Evolutionary conservation across 1,284 basidiomycete species (phyloP).

Genomic region (Sparassis latifolia): DNA sequence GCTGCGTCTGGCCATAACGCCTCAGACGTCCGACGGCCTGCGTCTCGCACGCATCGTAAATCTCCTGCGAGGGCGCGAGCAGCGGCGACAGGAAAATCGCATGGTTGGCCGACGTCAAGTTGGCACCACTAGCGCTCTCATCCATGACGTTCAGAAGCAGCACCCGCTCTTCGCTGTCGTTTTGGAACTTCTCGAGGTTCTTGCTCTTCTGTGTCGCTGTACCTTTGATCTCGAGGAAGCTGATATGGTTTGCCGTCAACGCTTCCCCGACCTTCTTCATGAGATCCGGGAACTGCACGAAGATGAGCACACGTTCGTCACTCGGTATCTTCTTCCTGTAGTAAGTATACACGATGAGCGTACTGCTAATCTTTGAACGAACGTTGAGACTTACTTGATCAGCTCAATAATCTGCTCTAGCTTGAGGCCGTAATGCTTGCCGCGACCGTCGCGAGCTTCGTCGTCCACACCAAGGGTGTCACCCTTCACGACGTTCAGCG

Average conservation of each 20-base stretch:
- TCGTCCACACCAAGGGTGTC: conserved; percentile 83
- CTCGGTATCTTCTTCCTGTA: conserved; percentile 60
- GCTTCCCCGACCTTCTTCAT: conserved; percentile 87
- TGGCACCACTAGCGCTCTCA: conserved; percentile 89
- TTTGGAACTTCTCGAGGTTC: conserved; percentile 80
- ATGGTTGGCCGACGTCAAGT: conserved; percentile 90
- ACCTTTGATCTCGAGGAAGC: conserved; percentile 79
- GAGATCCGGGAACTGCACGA: conserved; percentile 92
- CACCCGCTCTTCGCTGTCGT: conserved; percentile 69
- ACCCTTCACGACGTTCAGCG: conserved; percentile 78
- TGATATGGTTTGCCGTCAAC: conserved; percentile 64
- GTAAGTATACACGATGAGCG: conserved; percentile 1
- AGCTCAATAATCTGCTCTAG: conserved; percentile 79
- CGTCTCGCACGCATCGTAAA: conserved; percentile 82
- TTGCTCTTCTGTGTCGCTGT: conserved; percentile 73
- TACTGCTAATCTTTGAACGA: background rate
- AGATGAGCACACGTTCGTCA: conserved; percentile 81
- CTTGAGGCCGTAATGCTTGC: conserved; percentile 85
- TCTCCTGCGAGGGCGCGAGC: conserved; percentile 70
- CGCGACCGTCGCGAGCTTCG: conserved; percentile 59
- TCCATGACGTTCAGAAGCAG: conserved; percentile 89
- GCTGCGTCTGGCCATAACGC: conserved; percentile 79
- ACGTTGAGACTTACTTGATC: conserved; percentile 55
- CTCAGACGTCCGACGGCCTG: conserved; percentile 88
- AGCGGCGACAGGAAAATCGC: conserved; percentile 93